Percentiles rank a stretch among this genome's conserved stretches.
Conservation (phyloP, 805 yeast genomes). For the Zygosaccharomyces lentus region DNA sequence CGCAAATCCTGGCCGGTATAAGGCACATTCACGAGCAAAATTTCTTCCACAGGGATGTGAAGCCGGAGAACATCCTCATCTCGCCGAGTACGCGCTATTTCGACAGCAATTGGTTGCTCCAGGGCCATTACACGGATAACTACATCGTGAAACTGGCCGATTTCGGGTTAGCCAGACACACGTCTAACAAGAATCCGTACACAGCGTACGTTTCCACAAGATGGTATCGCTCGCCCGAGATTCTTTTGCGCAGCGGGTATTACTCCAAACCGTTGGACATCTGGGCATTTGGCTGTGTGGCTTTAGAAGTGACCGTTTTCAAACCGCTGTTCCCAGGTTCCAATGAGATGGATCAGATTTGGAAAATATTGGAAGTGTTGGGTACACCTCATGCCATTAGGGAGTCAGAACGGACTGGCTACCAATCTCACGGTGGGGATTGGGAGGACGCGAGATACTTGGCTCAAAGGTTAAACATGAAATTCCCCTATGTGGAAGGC, state of each 20-base stretch:
- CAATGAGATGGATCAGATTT: constrained; percentile 73
- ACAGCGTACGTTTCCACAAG: constrained; percentile 79
- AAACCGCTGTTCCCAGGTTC: constrained; percentile 81
- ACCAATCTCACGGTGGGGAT: constrained; percentile 58
- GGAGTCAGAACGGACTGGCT: constrained; percentile 20
- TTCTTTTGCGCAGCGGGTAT: constrained; percentile 55
- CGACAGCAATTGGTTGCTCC: constrained; percentile 32
- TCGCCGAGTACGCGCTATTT: constrained; percentile 54
- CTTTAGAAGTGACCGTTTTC: constrained; percentile 66
- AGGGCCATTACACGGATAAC: constrained; percentile 31
- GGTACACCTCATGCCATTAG: constrained; percentile 60
- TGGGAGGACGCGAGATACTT: constrained; percentile 63
- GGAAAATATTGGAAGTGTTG: constrained; percentile 58
- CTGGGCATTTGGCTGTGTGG: constrained; percentile 85
- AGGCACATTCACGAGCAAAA: constrained; percentile 69
- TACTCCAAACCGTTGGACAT: constrained; percentile 72
- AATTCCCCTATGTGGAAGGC: constrained; percentile 55
- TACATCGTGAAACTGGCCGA: constrained; percentile 75
- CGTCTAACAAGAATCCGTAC: constrained; percentile 49
- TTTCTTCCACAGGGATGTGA: constrained; percentile 78
- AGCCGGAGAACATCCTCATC: constrained; percentile 87
- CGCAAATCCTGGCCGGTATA: constrained; percentile 72
- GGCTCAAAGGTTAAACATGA: constrained; percentile 51
- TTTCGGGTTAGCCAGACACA: constrained; percentile 70
- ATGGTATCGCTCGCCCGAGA: constrained; percentile 85